A percentile compares a stretch with the other conserved stretches of the same genome.
Conservation (phyloP, 129 eudicot genomes). For the Arctium lappa region DNA sequence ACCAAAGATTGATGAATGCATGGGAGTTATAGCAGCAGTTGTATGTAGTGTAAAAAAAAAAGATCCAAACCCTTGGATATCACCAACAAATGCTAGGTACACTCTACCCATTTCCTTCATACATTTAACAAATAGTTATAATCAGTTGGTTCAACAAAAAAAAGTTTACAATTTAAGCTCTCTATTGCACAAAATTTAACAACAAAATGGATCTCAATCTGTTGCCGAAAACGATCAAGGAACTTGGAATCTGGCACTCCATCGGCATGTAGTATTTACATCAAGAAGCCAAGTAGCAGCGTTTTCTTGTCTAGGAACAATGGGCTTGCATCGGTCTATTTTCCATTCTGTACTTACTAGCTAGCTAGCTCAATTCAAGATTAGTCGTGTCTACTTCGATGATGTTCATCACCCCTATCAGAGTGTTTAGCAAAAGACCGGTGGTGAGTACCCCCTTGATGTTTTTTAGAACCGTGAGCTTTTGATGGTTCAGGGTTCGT, state of each 20-base stretch:
- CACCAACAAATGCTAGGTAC: not conserved
- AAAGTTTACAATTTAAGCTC: slow-evolving; percentile 1
- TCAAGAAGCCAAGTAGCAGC: slow-evolving; percentile 20
- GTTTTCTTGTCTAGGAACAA: slow-evolving; percentile 5
- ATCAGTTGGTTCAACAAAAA: not conserved
- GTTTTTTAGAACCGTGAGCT: slow-evolving; percentile 34
- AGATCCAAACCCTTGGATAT: not conserved
- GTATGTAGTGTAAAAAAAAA: too few species aligned
- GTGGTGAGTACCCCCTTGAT: slow-evolving; percentile 40
- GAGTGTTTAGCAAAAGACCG: slow-evolving; percentile 38
- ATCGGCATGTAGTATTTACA: slow-evolving; percentile 30
- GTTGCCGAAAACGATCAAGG: not conserved
- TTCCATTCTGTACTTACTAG: slow-evolving; percentile 12
- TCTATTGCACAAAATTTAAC: slow-evolving; percentile 25
- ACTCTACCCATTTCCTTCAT: not conserved
- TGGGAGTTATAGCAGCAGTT: too few species aligned
- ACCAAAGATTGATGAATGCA: too few species aligned
- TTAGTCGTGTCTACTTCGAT: slow-evolving; percentile 33
- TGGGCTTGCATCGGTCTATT: not conserved
- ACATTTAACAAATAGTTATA: not conserved
- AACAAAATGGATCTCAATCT: slow-evolving; percentile 15
- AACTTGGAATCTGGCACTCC: slow-evolving; percentile 17
- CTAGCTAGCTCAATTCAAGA: slow-evolving; percentile 26
- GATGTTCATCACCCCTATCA: slow-evolving; percentile 39
- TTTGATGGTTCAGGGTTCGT: slow-evolving; percentile 42